Conservation (phyloP, 1,284 basidiomycete species). For the Heterobasidion annosum region DNA sequence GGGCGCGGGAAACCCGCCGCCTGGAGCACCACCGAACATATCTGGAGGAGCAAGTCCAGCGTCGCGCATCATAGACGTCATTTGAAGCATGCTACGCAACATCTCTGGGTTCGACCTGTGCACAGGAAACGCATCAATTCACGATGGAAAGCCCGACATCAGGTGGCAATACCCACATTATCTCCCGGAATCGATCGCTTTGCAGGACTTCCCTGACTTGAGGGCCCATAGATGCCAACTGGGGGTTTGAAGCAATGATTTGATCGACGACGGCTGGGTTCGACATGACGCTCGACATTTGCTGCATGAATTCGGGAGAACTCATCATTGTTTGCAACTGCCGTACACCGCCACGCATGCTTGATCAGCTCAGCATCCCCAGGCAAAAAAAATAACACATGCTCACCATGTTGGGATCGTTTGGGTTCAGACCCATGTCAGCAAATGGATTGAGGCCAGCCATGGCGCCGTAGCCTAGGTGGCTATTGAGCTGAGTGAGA, state of each 20-base stretch:
- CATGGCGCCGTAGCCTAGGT: slow-evolving; percentile 63
- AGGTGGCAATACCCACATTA: slow-evolving; percentile 47
- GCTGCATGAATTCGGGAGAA: slow-evolving; percentile 71
- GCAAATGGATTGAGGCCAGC: slow-evolving; percentile 84
- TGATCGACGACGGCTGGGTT: slow-evolving; percentile 81
- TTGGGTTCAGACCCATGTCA: slow-evolving; percentile 77
- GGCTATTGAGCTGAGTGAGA: slow-evolving; percentile 65
- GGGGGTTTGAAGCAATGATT: slow-evolving; percentile 75
- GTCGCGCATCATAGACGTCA: slow-evolving; percentile 54
- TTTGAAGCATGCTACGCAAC: slow-evolving; percentile 77
- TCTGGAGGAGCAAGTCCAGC: slow-evolving; percentile 20
- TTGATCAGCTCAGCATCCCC: not conserved
- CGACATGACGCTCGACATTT: slow-evolving; percentile 69
- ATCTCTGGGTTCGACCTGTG: slow-evolving; percentile 67
- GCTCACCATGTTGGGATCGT: slow-evolving; percentile 84
- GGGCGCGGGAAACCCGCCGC: slow-evolving; percentile 45
- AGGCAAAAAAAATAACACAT: not conserved
- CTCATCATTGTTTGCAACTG: slow-evolving; percentile 81
- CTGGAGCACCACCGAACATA: slow-evolving; percentile 15
- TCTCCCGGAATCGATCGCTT: slow-evolving; percentile 72
- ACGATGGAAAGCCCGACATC: not conserved
- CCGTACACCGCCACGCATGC: not conserved
- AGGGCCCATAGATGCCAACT: slow-evolving; percentile 71
- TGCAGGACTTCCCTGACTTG: slow-evolving; percentile 76
- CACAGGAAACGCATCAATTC: not conserved